Evolutionary conservation across 2,329 filamentous ascomycete genomes (phyloP).

Genomic region (Westerdykella ornata): DNA sequence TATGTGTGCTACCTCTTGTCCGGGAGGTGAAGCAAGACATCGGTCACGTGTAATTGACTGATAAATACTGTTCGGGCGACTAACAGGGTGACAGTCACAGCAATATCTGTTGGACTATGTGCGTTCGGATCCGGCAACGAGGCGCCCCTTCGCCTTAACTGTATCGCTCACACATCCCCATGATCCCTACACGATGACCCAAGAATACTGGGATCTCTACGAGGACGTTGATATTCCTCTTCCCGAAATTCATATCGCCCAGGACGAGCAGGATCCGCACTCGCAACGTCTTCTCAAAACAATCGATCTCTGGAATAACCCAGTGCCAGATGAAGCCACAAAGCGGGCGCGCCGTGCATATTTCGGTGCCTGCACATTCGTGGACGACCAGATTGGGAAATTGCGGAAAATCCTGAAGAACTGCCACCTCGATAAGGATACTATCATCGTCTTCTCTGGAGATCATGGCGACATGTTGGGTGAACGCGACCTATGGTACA

Average conservation of each 20-base stretch:
- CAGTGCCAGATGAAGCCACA: constrained; percentile 80
- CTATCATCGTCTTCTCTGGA: constrained; percentile 85
- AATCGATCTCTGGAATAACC: constrained; percentile 76
- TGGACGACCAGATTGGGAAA: constrained; percentile 85
- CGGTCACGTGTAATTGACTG: neutral
- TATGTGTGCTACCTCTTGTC: too few species aligned
- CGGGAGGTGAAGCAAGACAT: too few species aligned
- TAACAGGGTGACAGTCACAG: too few species aligned
- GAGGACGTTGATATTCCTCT: constrained; percentile 81
- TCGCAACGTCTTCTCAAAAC: constrained; percentile 81
- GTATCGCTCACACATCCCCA: constrained; percentile 92
- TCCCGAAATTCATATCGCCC: constrained; percentile 68
- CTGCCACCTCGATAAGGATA: constrained; percentile 74
- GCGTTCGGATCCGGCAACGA: constrained; percentile 63
- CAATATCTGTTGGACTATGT: constrained; percentile 90
- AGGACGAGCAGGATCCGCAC: constrained; percentile 78
- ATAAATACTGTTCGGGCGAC: too few species aligned
- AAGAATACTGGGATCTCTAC: constrained; percentile 90
- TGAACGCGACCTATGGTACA: constrained; percentile 89
- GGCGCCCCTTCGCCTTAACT: constrained; percentile 75
- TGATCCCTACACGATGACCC: constrained; percentile 89
- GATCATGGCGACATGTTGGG: constrained; percentile 96
- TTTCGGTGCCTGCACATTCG: constrained; percentile 88
- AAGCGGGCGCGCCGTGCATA: constrained; percentile 80
- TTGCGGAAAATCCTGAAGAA: constrained; percentile 71